Evolutionary conservation across 805 yeast genomes (phyloP), one percentile per base, ranked within the genome.

Genomic region (Myxozyma melibiosi): DNA sequence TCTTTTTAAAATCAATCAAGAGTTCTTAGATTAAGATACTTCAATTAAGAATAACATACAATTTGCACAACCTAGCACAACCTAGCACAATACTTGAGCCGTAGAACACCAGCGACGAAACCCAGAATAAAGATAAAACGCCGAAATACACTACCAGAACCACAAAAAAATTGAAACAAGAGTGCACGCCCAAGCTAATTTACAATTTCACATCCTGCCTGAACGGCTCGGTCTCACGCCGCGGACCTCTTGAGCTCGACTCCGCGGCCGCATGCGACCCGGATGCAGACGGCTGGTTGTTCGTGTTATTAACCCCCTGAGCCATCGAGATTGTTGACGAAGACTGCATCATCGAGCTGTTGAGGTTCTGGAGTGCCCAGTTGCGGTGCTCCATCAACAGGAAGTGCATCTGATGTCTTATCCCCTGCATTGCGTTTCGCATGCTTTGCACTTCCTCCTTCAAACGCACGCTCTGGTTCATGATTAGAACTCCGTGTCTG

Each of bases 381-480:
- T 48, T 56, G 14, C 73, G 55, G 22, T 73, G 61, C 39, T 70
- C 73, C 16, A 67, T 44, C 18, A 70, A 55, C 25, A 73, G 48
- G 46, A 70, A 65, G 52, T 70, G 71, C 47, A 73, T 40, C 57
- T 73, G 77, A 33, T 73, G 72, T 2, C 74, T 67, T n/a, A 73
- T 55, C 11, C 71, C 67, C 34, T 69, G 70, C 46, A 73, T 53
- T 2, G 68, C 70, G 14, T 66, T 53, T 18, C 69, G 65, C 35
- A 73, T 54, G 39, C 65, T 64, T 20, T 67, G 65, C 24, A 74
- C 43, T 31, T 73, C 76, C 33, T 71, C 74, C 30, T 65, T 60
- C 20, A 66, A 61, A 14, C 72, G 67, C 31, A 66, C 58, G 46
- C 65, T 69, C 50, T 74, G 76, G 22, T 71, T 68, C 62, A 67